Base-by-base conservation (phyloP, 495 filamentous ascomycete genomes). In the Zalerion maritima region DNA sequence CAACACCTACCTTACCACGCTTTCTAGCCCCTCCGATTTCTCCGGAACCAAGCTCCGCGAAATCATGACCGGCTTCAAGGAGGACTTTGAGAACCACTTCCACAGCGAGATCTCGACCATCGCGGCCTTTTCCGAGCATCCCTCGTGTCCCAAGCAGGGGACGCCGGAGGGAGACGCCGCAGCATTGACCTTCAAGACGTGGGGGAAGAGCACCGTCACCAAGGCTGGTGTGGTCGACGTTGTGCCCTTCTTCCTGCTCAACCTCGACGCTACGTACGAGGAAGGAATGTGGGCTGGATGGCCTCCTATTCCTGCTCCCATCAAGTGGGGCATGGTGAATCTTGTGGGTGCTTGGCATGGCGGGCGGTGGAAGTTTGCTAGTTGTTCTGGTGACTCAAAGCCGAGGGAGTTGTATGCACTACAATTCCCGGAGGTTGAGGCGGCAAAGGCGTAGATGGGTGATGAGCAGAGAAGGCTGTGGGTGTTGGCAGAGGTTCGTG, bases 191-290 rank as follows among this genome's bases (percentile, higher is more conserved):
- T 55, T 62, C 31, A 52, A 54, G 31, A 28, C 43, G 7, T 63
- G 64, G 47, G 64, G 62, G 35, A 64, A 62, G 43, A 54, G 45
- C 38, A 67, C 60, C 7, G 55, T 67, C 10, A 58, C 52, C 18
- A 64, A 60, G 45, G 60, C 62, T 0, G 62, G 62, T 26, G 36
- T 53, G 2, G 47, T 51, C 6, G 62, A 67, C 35, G 61, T 61
- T 4, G 56, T 72, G 15, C 67, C 65, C 1, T 66, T 72, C 42
- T 68, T 72, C 49, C 49, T 71, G 32, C 47, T 71, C 27, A 71
- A 72, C 35, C 48, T 69, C 12, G 67, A 72, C 42, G 46, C 51
- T 21, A 61, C 59, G 10, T 57, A 46, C 29, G 67, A 72, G 54
- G 65, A 63, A 21, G 67, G 67, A 17, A 32, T 52, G 31, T 69